Percentiles rank a stretch among this genome's conserved stretches.
Conservation (phyloP, 768 basidiomycete species). For the Ramaria rubella region DNA sequence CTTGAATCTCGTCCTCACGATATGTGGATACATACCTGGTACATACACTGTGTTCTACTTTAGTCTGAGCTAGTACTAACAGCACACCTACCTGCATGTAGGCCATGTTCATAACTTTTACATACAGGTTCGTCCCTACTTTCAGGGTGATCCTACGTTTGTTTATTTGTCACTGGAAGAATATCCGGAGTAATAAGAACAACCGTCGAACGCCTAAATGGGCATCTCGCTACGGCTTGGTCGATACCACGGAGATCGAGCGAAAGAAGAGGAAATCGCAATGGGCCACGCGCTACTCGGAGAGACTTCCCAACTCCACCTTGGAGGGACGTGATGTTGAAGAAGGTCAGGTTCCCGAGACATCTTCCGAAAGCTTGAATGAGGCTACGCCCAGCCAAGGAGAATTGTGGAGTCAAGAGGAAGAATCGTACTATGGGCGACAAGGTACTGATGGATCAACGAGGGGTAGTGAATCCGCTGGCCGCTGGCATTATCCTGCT, state of each 20-base stretch:
- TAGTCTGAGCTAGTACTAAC: conserved; percentile 3
- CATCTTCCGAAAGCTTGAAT: conserved; percentile 23
- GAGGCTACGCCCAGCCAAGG: conserved; percentile 34
- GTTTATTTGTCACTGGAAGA: conserved; percentile 39
- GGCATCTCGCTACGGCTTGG: conserved; percentile 84
- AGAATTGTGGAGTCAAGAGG: conserved; percentile 66
- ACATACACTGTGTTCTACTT: conserved; percentile 17
- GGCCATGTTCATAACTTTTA: conserved; percentile 93
- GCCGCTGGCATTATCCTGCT: conserved; percentile 81
- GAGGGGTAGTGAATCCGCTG: conserved; percentile 32
- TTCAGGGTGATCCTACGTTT: conserved; percentile 1
- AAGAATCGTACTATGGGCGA: conserved; percentile 65
- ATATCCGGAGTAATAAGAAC: conserved; percentile 93
- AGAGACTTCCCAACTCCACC: conserved; percentile 64
- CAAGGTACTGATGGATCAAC: conserved; percentile 32
- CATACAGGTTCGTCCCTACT: conserved; percentile 53
- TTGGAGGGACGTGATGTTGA: conserved; percentile 66
- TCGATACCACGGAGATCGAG: conserved; percentile 70
- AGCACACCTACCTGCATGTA: conserved; percentile 20
- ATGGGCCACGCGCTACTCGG: conserved; percentile 84
- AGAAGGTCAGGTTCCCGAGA: conserved; percentile 61
- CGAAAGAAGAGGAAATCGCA: conserved; percentile 76
- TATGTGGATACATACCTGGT: conserved; percentile 90
- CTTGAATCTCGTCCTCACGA: conserved; percentile 81
- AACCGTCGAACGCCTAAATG: conserved; percentile 92